Evolutionary conservation across 352 stramenopile genomes (phyloP), one percentile per base, ranked within the genome.

Genomic region (Blastocystis sp.): DNA sequence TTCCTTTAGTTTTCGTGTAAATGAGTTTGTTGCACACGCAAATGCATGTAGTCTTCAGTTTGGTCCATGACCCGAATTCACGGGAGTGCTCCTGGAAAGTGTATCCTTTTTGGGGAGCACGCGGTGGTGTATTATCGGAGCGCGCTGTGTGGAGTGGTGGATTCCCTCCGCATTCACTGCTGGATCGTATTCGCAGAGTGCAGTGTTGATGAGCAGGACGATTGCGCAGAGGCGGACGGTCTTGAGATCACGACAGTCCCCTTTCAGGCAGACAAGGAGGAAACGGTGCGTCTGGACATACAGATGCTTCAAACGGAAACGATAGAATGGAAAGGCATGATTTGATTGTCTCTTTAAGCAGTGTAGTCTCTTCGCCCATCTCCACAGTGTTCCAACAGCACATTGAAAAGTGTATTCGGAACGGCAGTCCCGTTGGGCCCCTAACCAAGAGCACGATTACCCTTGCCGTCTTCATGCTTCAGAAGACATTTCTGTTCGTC

Each of bases 61-160:
- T 34, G 28, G 28, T 34, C 28, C 28, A 34, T 34, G 28, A 34
- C 28, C 28, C 28, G 28, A 34, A 34, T 43, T 43, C 65, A 76
- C 65, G 21, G 14, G 6, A 76, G 65, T 52, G 93, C 94, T 66
- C 94, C 94, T 0, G 93, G 92, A n/a, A 96, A 96, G 87, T 90
- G 95, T 74, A 91, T 96, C 89, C 92, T 96, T 54, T 94, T 96
- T 62, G 93, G 93, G 10, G 93, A 96, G 89, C 94, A 96, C 89
- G 93, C 94, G 0, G 93, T 96, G 45, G 93, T 96, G 14, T 95
- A 96, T 70, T 93, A 76, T 42, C n/a, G 65, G 6, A 52, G 14
- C 7, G 65, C 65, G 9, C n/a, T 76, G 65, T 76, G 65, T 54
- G 65, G 65, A 76, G 17, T 38, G 1, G 65, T 76, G 65, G 34